Evolutionary conservation across 345 rosid genomes (phyloP), one percentile per base, ranked within the genome.

Genomic region (Corchorus capsularis): DNA sequence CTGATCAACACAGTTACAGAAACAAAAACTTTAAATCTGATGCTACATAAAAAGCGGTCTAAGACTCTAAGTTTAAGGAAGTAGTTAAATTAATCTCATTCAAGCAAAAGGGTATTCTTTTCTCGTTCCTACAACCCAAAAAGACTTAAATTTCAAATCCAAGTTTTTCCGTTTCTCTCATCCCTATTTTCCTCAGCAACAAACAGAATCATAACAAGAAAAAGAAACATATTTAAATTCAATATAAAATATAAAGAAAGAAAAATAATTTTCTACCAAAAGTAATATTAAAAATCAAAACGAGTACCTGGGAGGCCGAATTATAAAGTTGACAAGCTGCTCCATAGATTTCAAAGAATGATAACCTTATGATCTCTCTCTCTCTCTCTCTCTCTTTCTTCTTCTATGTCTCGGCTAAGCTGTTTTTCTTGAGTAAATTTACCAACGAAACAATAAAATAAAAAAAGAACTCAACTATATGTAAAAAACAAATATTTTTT

Each of bases 291-390:
- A 70, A 70, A 35, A 35, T 3, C 34, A 39, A 70, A 54, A 70
- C 27, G 6, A 35, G 20, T 72, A 93, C 99, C 99, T 91, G 83
- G 99, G 96, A 70, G 99, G 99, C 71, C 99, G 90, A 78, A 96
- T 93, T 12, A 96, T 91, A 82, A 96, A 96, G 92, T 85, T 96
- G 35, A 96, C 89, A 78, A 96, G 96, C 83, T 91, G 98, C 77
- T 93, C 98, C 98, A 93, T 93, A 57, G 85, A 85, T 85, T 82
- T 69, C 59, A 41, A 27, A 32, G 50, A 49, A 69, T 34, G n/a
- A 53, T 53, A 35, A n/a, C 76, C 46, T 17, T 73, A 62, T 37
- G 56, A 75, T 52, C 67, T 39, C 52, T 62, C 62, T 20, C 27
- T 32, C 17, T 64, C 39, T 52, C 67, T 39, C 52, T 62, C 62